Percentiles rank a stretch among this genome's conserved stretches.
Evolutionary conservation across 1,284 basidiomycete genomes (phyloP).

Genomic region (Singerocomus rubriflavus): DNA sequence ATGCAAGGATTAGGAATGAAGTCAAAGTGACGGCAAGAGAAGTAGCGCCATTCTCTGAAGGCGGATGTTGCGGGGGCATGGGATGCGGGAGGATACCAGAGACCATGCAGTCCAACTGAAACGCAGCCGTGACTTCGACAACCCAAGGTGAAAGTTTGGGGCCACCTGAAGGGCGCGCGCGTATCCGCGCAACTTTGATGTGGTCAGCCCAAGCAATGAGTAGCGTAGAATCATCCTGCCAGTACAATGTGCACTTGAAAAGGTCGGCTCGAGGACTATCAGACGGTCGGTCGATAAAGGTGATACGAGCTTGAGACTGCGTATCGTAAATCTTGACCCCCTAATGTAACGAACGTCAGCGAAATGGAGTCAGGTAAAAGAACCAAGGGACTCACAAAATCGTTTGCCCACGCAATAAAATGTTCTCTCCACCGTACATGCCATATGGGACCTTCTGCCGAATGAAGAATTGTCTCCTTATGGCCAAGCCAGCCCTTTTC

Average conservation of each 20-base stretch:
- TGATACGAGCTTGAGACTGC: conserved; percentile 75
- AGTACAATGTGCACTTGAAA: conserved; percentile 88
- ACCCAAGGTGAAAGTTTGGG: conserved; percentile 47
- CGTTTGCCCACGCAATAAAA: conserved; percentile 96
- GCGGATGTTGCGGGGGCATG: conserved; percentile 31
- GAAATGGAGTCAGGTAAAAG: neutral
- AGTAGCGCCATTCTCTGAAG: conserved; percentile 19
- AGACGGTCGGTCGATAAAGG: conserved; percentile 80
- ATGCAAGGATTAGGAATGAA: conserved; percentile 84
- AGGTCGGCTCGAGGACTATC: conserved; percentile 88
- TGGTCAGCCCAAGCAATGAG: conserved; percentile 94
- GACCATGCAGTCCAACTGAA: conserved; percentile 95
- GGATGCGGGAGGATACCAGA: conserved; percentile 86
- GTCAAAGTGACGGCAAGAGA: conserved; percentile 42
- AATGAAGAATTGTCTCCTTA: conserved; percentile 84
- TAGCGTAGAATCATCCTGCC: conserved; percentile 90
- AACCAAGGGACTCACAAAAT: conserved; percentile 54
- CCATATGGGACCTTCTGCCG: conserved; percentile 95
- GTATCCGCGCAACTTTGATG: conserved; percentile 88
- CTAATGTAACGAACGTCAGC: conserved; percentile 35
- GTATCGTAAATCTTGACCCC: conserved; percentile 96
- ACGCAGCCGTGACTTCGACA: conserved; percentile 88
- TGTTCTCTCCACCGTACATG: conserved; percentile 82
- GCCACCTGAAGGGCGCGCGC: conserved; percentile 51
- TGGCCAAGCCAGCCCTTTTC: conserved; percentile 98